A percentile compares a stretch with the other conserved stretches of the same genome.
Conservation (phyloP, 2,329 filamentous ascomycete species). For the Keithomyces neogunnii region DNA sequence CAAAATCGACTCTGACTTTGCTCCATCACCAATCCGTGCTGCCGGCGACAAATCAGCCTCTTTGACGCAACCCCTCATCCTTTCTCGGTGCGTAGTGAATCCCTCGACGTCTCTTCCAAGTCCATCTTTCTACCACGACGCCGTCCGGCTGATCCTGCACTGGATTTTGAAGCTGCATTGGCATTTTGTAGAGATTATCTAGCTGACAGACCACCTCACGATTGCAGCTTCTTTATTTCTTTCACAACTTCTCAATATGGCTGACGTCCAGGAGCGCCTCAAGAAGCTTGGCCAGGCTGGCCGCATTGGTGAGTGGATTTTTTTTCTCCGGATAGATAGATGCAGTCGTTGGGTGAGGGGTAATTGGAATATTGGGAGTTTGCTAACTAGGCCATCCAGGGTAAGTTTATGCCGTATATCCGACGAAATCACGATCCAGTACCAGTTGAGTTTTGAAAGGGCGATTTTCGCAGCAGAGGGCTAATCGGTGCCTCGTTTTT, state of each 20-base stretch:
- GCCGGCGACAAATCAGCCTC: conserved; percentile 27
- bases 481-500: conserved; percentile 17
- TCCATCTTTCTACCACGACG: background rate
- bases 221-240: conserved; percentile 12
- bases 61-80: conserved; percentile 22
- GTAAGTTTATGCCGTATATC: conserved; percentile 20
- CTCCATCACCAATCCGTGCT: conserved; percentile 25
- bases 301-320: conserved; percentile 56
- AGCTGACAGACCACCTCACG: conserved; percentile 9
- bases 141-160: background rate
- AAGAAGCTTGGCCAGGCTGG: conserved; percentile 47
- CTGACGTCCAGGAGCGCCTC: conserved; percentile 49
- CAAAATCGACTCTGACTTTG: conserved; percentile 31
- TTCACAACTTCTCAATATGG: conserved; percentile 35
- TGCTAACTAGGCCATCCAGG: conserved; percentile 16
- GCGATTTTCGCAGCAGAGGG: conserved; percentile 12
- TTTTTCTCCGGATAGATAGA: background rate
- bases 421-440: background rate
- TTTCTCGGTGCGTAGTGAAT: conserved; percentile 22
- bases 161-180: background rate
- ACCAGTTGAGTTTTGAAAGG: background rate
- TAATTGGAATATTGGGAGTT: background rate
- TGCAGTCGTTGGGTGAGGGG: background rate
- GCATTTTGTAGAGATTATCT: background rate
- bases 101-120: background rate